Percentiles rank a stretch among this genome's conserved stretches.
These are phyloP conservation scores for Xylaria sp. DNA, from an alignment of 2,329 filamentous ascomycete species.

Conservation along the genomic window DNA sequence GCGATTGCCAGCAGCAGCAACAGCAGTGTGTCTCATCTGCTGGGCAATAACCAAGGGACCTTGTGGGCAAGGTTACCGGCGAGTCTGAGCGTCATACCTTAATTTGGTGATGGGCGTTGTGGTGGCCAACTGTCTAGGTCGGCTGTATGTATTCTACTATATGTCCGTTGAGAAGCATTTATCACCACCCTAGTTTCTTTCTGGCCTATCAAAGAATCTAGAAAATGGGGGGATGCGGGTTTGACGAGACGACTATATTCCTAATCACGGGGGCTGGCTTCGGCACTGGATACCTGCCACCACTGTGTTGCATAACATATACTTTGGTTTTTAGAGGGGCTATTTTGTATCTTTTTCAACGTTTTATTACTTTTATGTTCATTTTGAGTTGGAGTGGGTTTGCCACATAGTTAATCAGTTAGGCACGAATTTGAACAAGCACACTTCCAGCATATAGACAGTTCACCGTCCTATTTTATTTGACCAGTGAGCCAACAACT, in stretches of 20 bases:
- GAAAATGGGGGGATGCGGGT: conserved; percentile 5
- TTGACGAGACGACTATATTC: conserved; percentile 30
- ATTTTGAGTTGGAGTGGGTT: conserved; percentile 16
- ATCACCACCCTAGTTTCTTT: conserved; percentile 22
- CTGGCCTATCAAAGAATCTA: conserved; percentile 13
- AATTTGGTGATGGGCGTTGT: conserved; percentile 17
- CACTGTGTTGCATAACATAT: conserved; percentile 27
- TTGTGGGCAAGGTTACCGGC: conserved; percentile 4
- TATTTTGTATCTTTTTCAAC: conserved; percentile 31
- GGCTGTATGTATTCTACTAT: conserved; percentile 25
- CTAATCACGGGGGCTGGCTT: conserved; percentile 26
- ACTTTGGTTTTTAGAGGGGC: conserved; percentile 32
- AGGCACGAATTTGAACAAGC: conserved; percentile 32
- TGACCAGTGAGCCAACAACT: background rate
- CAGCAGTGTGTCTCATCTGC: conserved; percentile 40
- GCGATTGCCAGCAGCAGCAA: conserved; percentile 67
- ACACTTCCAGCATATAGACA: conserved; percentile 24
- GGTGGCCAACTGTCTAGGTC: background rate
- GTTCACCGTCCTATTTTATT: background rate
- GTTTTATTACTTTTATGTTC: conserved; percentile 25
- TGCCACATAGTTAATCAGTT: conserved; percentile 31
- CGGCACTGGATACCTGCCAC: conserved; percentile 35
- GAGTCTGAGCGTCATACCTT: conserved; percentile 17
- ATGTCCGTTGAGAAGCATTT: conserved; percentile 11
- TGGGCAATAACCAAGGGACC: conserved; percentile 22